Evolutionary conservation across 73 alveolate species (phyloP).

Genomic region (Stentor roeselii): DNA sequence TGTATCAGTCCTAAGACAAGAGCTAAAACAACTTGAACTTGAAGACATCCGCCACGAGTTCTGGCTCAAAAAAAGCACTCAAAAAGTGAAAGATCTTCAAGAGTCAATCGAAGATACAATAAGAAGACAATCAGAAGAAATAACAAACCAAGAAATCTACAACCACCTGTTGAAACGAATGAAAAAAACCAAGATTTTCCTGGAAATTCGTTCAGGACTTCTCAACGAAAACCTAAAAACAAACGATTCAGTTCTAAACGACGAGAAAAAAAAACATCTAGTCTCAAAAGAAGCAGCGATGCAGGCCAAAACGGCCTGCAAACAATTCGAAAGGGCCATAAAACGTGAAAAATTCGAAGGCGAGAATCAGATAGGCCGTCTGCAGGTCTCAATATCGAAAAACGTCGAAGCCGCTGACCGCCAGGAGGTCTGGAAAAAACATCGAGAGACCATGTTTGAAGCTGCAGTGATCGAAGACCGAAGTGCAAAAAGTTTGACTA

Average conservation of each 20-base stretch:
- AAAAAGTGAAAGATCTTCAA: not conserved
- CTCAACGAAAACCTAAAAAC: not conserved
- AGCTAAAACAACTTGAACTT: not conserved
- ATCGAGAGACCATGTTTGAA: not conserved
- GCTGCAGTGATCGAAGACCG: slow-evolving; percentile 19
- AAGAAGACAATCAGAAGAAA: slow-evolving; percentile 9
- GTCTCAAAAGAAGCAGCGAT: not conserved
- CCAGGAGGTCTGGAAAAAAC: not conserved
- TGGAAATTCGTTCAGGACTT: not conserved
- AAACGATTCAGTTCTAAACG: not conserved
- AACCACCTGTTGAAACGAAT: not conserved
- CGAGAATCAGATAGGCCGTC: not conserved
- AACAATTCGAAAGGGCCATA: not conserved
- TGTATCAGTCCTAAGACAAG: not conserved
- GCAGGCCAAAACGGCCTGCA: not conserved
- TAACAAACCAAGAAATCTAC: not conserved
- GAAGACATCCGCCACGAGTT: not conserved
- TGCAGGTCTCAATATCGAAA: too few relatives aligned
- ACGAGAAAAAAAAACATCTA: not conserved
- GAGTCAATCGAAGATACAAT: not conserved
- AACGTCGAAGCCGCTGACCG: not conserved
- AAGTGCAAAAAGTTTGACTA: not conserved
- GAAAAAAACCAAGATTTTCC: not conserved
- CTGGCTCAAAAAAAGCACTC: slow-evolving; percentile 12
- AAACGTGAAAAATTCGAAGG: not conserved